phyloP scores from a whole-genome alignment of 2,329 filamentous ascomycete species.

The Ustulina deusta region DNA sequence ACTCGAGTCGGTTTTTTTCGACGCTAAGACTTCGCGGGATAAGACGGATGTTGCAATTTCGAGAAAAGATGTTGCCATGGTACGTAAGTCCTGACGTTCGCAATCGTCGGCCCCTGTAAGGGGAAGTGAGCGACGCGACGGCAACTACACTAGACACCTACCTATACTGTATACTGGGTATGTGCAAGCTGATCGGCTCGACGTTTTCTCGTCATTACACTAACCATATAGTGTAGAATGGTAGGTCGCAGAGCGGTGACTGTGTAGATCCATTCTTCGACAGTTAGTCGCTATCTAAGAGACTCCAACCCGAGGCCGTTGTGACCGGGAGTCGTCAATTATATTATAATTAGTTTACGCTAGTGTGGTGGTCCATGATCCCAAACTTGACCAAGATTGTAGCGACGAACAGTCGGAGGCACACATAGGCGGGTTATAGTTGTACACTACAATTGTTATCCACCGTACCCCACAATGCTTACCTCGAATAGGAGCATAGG shows the following conservation, averaged over 20 bases:
- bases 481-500: neutral
- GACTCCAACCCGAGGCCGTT: neutral
- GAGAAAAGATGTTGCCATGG: conserved; percentile 26
- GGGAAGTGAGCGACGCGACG: neutral
- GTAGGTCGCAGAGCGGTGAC: neutral
- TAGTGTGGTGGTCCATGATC: neutral
- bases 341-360: neutral
- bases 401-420: neutral
- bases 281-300: neutral
- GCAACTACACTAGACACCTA: too few relatives aligned
- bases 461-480: neutral
- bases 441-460: neutral
- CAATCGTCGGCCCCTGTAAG: conserved; percentile 5
- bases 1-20: neutral
- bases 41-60: conserved; percentile 25
- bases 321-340: neutral
- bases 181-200: conserved; percentile 16
- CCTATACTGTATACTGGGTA: too few relatives aligned
- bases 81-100: neutral
- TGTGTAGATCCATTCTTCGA: conserved; percentile 15
- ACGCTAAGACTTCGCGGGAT: conserved; percentile 19
- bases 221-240: neutral
- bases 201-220: neutral
- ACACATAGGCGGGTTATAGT: neutral
- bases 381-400: conserved; percentile 9